Evolutionary conservation across 306 rosid genomes (phyloP).

Genomic region (Cicer pinnatifidum): DNA sequence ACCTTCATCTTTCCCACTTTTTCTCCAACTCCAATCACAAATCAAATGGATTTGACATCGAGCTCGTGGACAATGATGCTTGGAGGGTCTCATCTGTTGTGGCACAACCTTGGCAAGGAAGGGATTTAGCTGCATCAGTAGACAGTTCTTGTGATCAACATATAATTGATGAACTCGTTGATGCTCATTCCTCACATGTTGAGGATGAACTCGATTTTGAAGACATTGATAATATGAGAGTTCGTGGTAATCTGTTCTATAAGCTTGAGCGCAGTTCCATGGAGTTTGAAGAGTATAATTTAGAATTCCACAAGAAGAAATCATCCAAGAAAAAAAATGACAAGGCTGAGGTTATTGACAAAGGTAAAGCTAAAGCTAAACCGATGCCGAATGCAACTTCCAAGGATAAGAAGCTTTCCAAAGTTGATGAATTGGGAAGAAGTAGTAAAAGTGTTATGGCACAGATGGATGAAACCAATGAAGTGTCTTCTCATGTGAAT

Average conservation of each 20-base stretch:
- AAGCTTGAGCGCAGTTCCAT: conserved; percentile 79
- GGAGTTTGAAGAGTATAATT: conserved; percentile 83
- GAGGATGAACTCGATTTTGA: conserved; percentile 68
- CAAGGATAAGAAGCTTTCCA: conserved; percentile 48
- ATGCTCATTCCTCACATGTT: conserved; percentile 36
- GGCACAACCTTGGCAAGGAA: conserved; percentile 65
- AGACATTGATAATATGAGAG: conserved; percentile 75
- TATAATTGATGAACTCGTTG: conserved; percentile 47
- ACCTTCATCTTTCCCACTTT: conserved; percentile 58
- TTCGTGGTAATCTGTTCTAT: conserved; percentile 68
- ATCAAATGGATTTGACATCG: conserved; percentile 54
- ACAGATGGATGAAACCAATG: conserved; percentile 38
- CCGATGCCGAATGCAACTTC: conserved; percentile 22
- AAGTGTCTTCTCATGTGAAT: conserved; percentile 39
- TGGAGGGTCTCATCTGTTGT: conserved; percentile 75
- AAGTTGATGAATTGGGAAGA: conserved; percentile 39
- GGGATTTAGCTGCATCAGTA: conserved; percentile 33
- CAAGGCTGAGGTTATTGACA: conserved; percentile 39
- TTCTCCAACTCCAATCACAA: conserved; percentile 50
- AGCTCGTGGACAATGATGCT: conserved; percentile 72
- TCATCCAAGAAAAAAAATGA: conserved; percentile 52
- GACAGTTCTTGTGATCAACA: conserved; percentile 39
- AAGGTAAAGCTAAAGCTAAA: conserved; percentile 37
- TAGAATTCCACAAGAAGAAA: conserved; percentile 75
- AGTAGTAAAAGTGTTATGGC: conserved; percentile 31